These are phyloP conservation scores for Paspalum vaginatum DNA, from an alignment of 176 grass and related monocot species.

Conservation along the genomic window DNA sequence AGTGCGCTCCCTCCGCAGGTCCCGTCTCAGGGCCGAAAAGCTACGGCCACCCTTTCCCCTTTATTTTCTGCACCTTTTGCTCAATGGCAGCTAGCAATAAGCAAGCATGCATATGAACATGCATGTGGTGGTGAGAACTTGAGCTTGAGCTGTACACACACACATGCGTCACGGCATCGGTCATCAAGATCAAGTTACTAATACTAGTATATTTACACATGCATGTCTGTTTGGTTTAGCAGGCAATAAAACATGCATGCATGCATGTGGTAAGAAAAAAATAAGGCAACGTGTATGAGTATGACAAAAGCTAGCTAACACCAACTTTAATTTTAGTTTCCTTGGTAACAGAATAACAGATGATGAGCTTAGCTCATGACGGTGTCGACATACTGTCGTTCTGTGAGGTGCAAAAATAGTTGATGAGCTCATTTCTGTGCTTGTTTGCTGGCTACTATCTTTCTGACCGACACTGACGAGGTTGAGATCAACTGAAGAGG, in stretches of 20 bases:
- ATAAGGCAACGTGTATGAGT: not conserved
- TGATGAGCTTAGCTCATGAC: not conserved
- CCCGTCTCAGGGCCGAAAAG: conserved; percentile 36
- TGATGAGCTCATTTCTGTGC: not conserved
- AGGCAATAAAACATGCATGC: not conserved
- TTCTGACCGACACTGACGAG: not conserved
- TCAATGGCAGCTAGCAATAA: conserved; percentile 7
- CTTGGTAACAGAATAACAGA: too few species aligned
- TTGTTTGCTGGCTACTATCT: not conserved
- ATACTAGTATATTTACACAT: too few species aligned
- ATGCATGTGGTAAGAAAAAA: not conserved
- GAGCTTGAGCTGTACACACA: not conserved
- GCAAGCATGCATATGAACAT: not conserved
- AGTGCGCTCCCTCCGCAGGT: conserved; percentile 23
- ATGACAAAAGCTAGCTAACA: not conserved
- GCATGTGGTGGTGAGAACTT: not conserved
- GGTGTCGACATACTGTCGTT: not conserved
- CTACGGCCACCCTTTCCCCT: conserved; percentile 27
- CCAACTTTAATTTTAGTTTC: conserved; percentile 13
- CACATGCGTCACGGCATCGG: not conserved
- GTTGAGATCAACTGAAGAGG: not conserved
- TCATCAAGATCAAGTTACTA: not conserved
- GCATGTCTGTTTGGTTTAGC: not conserved
- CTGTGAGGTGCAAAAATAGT: not conserved
- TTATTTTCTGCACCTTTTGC: conserved; percentile 17